Conservation (phyloP, 169 alveolate genomes). For the Eimeria nieschulzi region DNA sequence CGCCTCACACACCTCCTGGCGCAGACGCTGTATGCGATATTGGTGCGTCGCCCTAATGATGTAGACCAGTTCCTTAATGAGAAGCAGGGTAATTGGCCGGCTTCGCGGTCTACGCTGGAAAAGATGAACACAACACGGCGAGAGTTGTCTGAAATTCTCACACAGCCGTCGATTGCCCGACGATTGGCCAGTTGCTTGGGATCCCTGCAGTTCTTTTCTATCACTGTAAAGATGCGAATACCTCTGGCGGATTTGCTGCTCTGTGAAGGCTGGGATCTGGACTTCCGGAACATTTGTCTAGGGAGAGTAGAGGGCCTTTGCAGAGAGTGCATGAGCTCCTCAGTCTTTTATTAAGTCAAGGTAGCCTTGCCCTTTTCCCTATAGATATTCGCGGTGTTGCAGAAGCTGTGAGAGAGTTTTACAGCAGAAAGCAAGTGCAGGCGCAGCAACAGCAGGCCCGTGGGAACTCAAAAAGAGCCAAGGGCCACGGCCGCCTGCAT, state of each 20-base stretch:
- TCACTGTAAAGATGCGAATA: neutral
- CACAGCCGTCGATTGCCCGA: slow-evolving; percentile 10
- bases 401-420: slow-evolving; percentile 55
- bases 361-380: slow-evolving; percentile 62
- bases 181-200: slow-evolving; percentile 30
- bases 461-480: slow-evolving; percentile 43
- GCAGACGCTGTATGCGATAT: slow-evolving; percentile 17
- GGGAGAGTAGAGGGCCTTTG: slow-evolving; percentile 9
- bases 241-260: slow-evolving; percentile 44
- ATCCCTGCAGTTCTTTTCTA: slow-evolving; percentile 44
- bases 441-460: slow-evolving; percentile 58
- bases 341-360: slow-evolving; percentile 9
- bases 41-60: slow-evolving; percentile 17
- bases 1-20: slow-evolving; percentile 20
- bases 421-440: slow-evolving; percentile 49
- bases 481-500: slow-evolving; percentile 34
- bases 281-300: neutral
- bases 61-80: slow-evolving; percentile 17
- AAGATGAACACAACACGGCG: slow-evolving; percentile 29
- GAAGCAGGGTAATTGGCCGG: slow-evolving; percentile 46
- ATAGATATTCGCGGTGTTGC: slow-evolving; percentile 50
- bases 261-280: slow-evolving; percentile 56
- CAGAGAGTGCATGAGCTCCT: slow-evolving; percentile 20
- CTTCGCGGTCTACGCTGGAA: slow-evolving; percentile 12
- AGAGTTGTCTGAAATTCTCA: neutral